Percentiles rank a stretch among this genome's conserved stretches.
These are phyloP conservation scores for Fusarium algeriense DNA, from an alignment of 2,329 filamentous ascomycete genomes.

Conservation along the genomic window DNA sequence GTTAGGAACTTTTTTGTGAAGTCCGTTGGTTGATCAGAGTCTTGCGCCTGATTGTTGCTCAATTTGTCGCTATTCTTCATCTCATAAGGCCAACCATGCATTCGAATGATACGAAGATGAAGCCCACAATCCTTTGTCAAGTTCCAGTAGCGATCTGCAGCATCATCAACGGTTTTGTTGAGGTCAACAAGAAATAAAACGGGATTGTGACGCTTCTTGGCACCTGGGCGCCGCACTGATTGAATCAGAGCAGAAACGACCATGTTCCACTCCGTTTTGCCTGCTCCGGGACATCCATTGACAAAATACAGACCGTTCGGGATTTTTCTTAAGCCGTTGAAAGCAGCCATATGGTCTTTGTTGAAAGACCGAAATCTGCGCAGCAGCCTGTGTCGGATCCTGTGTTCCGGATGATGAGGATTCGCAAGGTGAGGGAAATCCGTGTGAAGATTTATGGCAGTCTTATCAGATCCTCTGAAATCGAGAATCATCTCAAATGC, in stretches of 20 bases:
- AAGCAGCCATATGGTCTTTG: constrained; percentile 54
- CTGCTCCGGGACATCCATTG: constrained; percentile 61
- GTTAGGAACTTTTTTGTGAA: constrained; percentile 54
- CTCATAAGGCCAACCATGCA: constrained; percentile 58
- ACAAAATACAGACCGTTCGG: constrained; percentile 60
- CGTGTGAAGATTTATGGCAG: constrained; percentile 41
- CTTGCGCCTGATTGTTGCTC: constrained; percentile 30
- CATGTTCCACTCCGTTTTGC: constrained; percentile 63
- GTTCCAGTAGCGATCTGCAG: constrained; percentile 56
- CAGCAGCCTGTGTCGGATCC: constrained; percentile 45
- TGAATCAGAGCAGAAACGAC: constrained; percentile 56
- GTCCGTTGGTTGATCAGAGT: constrained; percentile 38
- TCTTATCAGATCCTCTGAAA: constrained; percentile 44
- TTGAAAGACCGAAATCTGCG: constrained; percentile 53
- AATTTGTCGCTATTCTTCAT: constrained; percentile 50
- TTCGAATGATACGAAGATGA: constrained; percentile 52
- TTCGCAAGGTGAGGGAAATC: constrained; percentile 52
- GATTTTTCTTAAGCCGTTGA: constrained; percentile 51
- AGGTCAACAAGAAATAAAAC: constrained; percentile 62
- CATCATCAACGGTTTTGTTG: constrained; percentile 61
- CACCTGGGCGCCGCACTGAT: constrained; percentile 44
- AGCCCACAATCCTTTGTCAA: constrained; percentile 54
- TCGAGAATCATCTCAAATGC: constrained; percentile 52
- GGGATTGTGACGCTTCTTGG: constrained; percentile 45
- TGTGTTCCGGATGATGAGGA: constrained; percentile 36